phyloP scores from a whole-genome alignment of 164 flowering plant genomes.

The Nymphaea colorata region DNA sequence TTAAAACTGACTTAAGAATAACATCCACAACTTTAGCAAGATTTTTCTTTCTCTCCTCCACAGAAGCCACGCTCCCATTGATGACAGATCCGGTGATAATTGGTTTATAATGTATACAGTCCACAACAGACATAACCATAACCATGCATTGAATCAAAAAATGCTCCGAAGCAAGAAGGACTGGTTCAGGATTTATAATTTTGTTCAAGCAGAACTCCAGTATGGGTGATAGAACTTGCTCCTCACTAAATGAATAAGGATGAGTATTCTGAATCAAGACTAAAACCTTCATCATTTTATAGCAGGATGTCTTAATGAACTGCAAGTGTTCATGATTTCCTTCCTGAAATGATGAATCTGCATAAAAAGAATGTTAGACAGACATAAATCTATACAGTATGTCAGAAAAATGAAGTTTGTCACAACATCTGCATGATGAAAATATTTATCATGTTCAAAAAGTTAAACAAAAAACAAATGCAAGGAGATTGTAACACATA shows the following conservation, averaged over 20 bases:
- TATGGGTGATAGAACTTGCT: constrained; percentile 55
- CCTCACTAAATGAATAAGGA: constrained; percentile 92
- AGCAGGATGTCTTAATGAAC: constrained; percentile 55
- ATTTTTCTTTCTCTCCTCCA: constrained; percentile 67
- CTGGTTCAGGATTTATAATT: constrained; percentile 61
- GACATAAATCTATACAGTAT: background rate
- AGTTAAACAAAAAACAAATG: background rate
- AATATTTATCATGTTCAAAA: too few relatives aligned
- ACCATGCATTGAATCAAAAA: constrained; percentile 91
- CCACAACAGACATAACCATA: constrained; percentile 65
- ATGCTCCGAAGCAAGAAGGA: constrained; percentile 46
- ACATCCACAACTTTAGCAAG: constrained; percentile 47
- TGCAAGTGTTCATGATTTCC: constrained; percentile 50
- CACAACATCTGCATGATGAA: too few relatives aligned
- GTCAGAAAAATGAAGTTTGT: too few relatives aligned
- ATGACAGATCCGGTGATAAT: constrained; percentile 69
- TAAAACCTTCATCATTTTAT: constrained; percentile 79
- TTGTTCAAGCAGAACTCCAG: constrained; percentile 73
- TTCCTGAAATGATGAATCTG: constrained; percentile 71
- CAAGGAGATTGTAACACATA: background rate
- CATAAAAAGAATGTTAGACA: constrained; percentile 4
- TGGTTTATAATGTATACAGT: constrained; percentile 88
- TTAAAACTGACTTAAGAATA: constrained; percentile 58
- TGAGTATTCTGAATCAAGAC: constrained; percentile 62
- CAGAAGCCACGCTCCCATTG: constrained; percentile 53